phyloP scores from a whole-genome alignment of 2,329 filamentous ascomycete genomes.

The Mycogone perniciosa region DNA sequence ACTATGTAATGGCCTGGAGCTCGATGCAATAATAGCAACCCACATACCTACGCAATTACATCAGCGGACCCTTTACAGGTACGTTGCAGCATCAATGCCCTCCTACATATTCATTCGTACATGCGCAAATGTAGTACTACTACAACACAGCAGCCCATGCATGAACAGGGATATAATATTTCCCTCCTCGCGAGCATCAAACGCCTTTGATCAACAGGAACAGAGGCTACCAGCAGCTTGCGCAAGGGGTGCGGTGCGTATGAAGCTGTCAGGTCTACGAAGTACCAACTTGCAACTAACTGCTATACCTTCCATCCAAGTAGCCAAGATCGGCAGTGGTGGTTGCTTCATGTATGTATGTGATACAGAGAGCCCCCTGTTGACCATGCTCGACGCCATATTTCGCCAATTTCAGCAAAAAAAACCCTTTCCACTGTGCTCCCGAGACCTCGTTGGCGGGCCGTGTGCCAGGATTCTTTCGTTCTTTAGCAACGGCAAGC shows the following conservation, averaged over 20 bases:
- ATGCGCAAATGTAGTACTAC: not conserved
- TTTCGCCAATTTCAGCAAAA: conserved; percentile 6
- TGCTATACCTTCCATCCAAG: too few relatives aligned
- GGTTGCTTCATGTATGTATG: not conserved
- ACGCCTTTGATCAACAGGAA: conserved; percentile 1
- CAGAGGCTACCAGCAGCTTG: not conserved
- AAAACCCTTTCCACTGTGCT: not conserved
- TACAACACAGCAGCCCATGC: conserved; percentile 1
- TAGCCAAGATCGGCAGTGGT: not conserved
- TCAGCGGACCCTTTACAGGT: not conserved
- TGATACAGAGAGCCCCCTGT: conserved; percentile 1
- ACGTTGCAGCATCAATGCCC: not conserved
- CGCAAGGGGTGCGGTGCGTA: too few relatives aligned
- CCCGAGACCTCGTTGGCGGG: conserved; percentile 6
- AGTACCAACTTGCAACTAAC: too few relatives aligned
- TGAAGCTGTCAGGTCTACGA: too few relatives aligned
- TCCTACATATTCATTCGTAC: not conserved
- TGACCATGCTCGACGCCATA: conserved; percentile 3
- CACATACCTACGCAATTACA: too few relatives aligned
- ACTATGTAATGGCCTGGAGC: too few relatives aligned
- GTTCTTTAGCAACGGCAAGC: not conserved
- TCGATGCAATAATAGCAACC: too few relatives aligned
- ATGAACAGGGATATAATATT: conserved; percentile 4
- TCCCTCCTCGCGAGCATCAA: conserved; percentile 1
- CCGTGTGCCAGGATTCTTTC: not conserved